Conservation (phyloP, 305 asterid genomes). For the Fraxinus sp. region DNA sequence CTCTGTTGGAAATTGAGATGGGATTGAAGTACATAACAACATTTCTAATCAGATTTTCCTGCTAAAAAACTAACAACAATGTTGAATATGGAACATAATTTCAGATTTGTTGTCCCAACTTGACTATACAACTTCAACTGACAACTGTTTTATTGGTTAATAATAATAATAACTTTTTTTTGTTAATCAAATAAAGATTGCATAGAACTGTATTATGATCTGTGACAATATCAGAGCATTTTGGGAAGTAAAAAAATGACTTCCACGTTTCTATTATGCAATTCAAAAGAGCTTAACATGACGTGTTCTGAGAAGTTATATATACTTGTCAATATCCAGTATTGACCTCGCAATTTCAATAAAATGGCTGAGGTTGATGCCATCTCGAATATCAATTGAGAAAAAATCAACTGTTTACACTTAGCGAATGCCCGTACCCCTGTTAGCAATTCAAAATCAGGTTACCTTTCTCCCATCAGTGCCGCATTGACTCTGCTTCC, state of each 20-base stretch:
- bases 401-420: neutral
- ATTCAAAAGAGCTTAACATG: neutral
- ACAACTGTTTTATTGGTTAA: too few relatives aligned
- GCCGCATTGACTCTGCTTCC: conserved; percentile 1
- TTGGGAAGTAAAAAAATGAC: neutral
- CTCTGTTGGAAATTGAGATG: neutral
- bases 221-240: neutral
- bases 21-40: neutral
- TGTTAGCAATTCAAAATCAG: neutral
- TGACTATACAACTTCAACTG: neutral
- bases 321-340: neutral
- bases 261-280: neutral
- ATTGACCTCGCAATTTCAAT: neutral
- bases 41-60: neutral
- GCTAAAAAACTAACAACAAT: neutral
- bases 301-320: neutral
- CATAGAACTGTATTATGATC: neutral
- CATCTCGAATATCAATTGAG: neutral
- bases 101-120: neutral
- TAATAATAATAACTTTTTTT: too few relatives aligned
- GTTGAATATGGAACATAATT: neutral
- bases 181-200: neutral
- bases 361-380: neutral
- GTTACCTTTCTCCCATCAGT: neutral
- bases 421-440: neutral